Base-by-base conservation (phyloP, 208 protist species). In the Leishmania martiniquensis region DNA sequence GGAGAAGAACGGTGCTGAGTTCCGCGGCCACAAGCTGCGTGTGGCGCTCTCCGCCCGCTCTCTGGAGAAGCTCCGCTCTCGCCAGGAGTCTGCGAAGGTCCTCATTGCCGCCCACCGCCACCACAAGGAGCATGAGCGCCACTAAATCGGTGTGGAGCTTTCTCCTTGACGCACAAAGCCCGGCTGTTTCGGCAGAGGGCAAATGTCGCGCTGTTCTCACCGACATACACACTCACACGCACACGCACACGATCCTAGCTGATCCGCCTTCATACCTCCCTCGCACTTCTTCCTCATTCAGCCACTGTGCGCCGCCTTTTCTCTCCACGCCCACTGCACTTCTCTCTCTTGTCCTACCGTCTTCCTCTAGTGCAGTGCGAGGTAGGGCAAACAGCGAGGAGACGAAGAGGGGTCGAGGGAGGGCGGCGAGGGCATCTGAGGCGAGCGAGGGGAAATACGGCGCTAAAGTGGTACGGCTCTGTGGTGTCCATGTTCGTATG, bases 1-100 rank as follows among this genome's bases (percentile, higher is more conserved):
- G 78, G 92, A 93, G 75, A 93, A 90, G 88, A 93, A 94, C 88
- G 92, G 88, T 72, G 77, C 76, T 5, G 86, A 89, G 77, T 96
- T 94, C 90, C 90, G 86, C 76, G 87, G 87, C 80, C 89, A 96
- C 86, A 88, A 87, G 75, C 87, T 96, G 63, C 84, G 77, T 69
- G 92, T 94, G 69, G 75, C 77, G 47, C 87, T 89, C 60, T 94
- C 90, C 42, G 88, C 90, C 52, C 84, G 87, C 74, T 94, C 90
- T 60, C 85, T 96, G 54, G 81, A 91, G 68, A 94, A 94, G 90
- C 81, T 93, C 57, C 85, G 85, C 80, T 77, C 70, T 51, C 85
- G 84, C 82, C 78, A 87, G 73, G 72, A 86, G 67, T 78, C 82
- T 72, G 83, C 91, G 69, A 87, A 88, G 76, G 81, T 92, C 57